A percentile compares a stretch with the other conserved stretches of the same genome.
These are phyloP conservation scores for Alternaria postmessia DNA, from an alignment of 2,329 filamentous ascomycete species.

Conservation along the genomic window DNA sequence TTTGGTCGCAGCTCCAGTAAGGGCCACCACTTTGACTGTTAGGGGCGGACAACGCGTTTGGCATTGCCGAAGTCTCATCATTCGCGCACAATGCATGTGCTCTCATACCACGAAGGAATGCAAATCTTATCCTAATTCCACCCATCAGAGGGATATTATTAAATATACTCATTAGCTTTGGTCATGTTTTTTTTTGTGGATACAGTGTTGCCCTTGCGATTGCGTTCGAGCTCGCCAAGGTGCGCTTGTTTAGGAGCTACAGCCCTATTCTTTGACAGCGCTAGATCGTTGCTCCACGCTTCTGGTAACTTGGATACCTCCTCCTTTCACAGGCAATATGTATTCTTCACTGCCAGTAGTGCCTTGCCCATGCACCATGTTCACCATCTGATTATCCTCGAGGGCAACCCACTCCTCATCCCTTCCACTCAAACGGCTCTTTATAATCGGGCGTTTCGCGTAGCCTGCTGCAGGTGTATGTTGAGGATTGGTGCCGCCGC, in stretches of 20 bases:
- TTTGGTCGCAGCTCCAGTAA: background rate
- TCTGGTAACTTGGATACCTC: conserved; percentile 11
- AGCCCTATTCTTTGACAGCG: background rate
- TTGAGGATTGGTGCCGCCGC: conserved; percentile 3
- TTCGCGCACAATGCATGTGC: background rate
- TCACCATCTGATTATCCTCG: conserved; percentile 10
- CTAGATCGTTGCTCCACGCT: conserved; percentile 14
- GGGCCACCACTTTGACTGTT: background rate
- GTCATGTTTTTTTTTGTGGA: background rate
- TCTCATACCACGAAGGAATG: background rate
- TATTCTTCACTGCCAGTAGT: conserved; percentile 10
- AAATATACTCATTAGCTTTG: background rate
- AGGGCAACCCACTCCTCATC: conserved; percentile 17
- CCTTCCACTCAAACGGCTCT: conserved; percentile 13
- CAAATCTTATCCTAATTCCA: background rate
- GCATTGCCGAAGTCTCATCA: background rate
- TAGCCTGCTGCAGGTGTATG: conserved; percentile 11
- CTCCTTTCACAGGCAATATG: conserved; percentile 7
- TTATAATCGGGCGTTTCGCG: conserved; percentile 11
- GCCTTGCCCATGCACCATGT: conserved; percentile 10
- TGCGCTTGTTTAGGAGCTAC: background rate
- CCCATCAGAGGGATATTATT: background rate
- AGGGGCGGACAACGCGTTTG: background rate
- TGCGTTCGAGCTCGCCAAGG: background rate
- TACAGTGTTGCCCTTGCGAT: background rate